A percentile compares a stretch with the other conserved stretches of the same genome.
Conservation (phyloP, 768 basidiomycete species). For the Mycena amicta region DNA sequence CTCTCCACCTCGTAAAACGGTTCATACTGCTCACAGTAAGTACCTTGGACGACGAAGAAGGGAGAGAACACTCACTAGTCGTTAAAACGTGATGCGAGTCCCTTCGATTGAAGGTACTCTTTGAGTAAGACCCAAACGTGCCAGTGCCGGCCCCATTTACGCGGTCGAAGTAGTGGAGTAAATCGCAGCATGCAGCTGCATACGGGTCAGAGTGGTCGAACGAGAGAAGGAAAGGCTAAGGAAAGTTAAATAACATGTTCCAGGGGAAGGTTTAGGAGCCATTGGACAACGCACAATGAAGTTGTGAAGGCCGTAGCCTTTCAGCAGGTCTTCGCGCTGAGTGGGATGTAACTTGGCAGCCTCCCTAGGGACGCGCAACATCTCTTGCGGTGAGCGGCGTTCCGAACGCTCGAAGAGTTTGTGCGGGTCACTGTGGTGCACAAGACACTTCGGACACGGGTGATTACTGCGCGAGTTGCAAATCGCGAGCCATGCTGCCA, state of each 20-base stretch:
- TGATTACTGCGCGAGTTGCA: conserved; percentile 1
- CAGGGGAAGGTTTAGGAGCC: background rate
- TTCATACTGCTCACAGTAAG: background rate
- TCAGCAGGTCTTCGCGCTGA: conserved; percentile 8
- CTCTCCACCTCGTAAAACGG: conserved; percentile 4
- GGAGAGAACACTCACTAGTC: background rate
- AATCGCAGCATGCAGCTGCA: conserved; percentile 3
- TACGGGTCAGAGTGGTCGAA: conserved; percentile 10
- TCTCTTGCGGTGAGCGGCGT: background rate
- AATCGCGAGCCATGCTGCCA: background rate
- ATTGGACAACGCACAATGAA: conserved; percentile 2
- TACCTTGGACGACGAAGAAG: too few relatives aligned
- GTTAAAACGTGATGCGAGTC: too few relatives aligned
- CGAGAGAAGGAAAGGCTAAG: conserved; percentile 9
- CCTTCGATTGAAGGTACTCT: background rate
- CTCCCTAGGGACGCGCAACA: background rate
- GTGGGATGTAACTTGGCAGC: background rate
- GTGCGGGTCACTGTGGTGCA: conserved; percentile 9
- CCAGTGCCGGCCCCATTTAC: conserved; percentile 1
- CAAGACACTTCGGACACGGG: conserved; percentile 22
- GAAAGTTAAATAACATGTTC: background rate
- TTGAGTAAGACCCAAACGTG: conserved; percentile 5
- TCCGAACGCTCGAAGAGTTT: background rate
- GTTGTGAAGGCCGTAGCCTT: conserved; percentile 11
- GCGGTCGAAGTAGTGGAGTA: conserved; percentile 6